These are phyloP conservation scores for Acanthamoeba divionensis DNA, from an alignment of 208 protist genomes.

Conservation along the genomic window DNA sequence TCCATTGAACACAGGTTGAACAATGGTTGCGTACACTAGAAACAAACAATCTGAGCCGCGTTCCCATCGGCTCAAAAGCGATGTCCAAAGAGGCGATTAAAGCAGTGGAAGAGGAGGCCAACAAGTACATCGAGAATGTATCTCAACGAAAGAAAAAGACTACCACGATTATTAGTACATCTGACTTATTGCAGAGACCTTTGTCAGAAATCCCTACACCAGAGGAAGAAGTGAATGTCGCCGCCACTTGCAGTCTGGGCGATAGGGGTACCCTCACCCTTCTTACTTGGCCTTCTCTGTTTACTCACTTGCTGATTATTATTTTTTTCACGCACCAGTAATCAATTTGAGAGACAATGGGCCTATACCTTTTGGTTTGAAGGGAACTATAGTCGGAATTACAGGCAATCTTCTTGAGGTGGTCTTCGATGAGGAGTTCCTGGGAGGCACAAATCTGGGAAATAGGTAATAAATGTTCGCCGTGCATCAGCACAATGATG, in stretches of 20 bases:
- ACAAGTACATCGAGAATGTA: neutral
- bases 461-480: neutral
- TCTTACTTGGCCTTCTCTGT: too few species aligned
- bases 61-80: constrained; percentile 25
- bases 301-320: too few species aligned
- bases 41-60: neutral
- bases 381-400: neutral
- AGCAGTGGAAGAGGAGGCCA: constrained; percentile 23
- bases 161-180: neutral
- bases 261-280: too few species aligned
- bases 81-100: constrained; percentile 33
- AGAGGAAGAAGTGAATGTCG: neutral
- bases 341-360: constrained; percentile 7
- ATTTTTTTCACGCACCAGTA: neutral
- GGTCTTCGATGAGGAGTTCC: constrained; percentile 47
- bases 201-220: neutral
- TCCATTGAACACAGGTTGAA: neutral
- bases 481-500: too few species aligned
- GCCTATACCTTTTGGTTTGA: neutral
- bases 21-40: neutral
- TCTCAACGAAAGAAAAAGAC: constrained; percentile 3
- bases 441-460: neutral
- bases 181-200: neutral
- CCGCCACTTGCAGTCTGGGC: too few species aligned
- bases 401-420: neutral